A percentile compares a stretch with the other conserved stretches of the same genome.
phyloP scores from a whole-genome alignment of 768 basidiomycete genomes.

The Tylopilus vinaceipallidus region DNA sequence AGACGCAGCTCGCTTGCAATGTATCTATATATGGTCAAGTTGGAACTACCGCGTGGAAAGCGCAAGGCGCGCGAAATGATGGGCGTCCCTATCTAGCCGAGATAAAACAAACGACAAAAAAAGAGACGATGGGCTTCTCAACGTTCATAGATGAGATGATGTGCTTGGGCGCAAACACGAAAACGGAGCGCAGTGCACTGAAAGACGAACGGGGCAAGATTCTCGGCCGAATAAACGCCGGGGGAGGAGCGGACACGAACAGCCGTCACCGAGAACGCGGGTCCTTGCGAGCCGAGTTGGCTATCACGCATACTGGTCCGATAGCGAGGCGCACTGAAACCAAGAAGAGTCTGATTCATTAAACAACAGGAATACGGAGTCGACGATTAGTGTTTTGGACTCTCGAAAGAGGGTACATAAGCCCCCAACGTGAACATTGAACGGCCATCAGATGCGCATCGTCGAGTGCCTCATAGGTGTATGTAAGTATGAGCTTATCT shows the following conservation, averaged over 20 bases:
- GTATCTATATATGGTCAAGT: slow-evolving; percentile 22
- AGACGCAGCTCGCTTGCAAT: slow-evolving; percentile 13
- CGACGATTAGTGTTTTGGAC: background rate
- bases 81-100: slow-evolving; percentile 26
- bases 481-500: slow-evolving; percentile 10
- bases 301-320: too few species aligned
- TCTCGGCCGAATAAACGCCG: background rate
- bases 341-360: too few species aligned
- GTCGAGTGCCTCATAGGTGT: slow-evolving; percentile 9
- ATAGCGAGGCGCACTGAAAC: background rate
- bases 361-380: too few species aligned
- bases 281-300: too few species aligned
- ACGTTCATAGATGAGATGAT: slow-evolving; percentile 1
- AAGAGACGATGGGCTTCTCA: too few species aligned
- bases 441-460: slow-evolving; percentile 23
- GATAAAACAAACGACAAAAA: slow-evolving; percentile 13
- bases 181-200: background rate
- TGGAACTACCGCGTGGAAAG: slow-evolving; percentile 27
- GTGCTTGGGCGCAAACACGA: slow-evolving; percentile 4
- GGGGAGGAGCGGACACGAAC: background rate
- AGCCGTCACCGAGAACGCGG: background rate
- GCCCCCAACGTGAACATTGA: slow-evolving; percentile 13
- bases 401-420: slow-evolving; percentile 7
- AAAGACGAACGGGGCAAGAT: background rate
- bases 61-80: too few species aligned